Base-by-base conservation (phyloP, 306 rosid species). In the Castanospermum australe region DNA sequence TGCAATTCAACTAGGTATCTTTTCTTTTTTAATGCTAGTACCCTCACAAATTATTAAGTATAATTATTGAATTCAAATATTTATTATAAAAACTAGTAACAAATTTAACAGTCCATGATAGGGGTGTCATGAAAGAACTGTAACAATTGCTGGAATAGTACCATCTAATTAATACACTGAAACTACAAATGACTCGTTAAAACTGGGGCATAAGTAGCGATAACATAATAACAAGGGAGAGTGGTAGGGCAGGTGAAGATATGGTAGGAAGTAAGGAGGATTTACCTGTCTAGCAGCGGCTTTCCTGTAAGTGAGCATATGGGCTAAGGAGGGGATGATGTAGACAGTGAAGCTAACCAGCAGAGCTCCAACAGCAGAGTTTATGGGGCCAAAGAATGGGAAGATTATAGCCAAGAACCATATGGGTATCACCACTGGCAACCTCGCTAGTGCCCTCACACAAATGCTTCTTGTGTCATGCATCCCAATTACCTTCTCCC, bases 401-500 rank as follows among this genome's bases (percentile, higher is more conserved):
- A 95, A 95, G 44, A 95, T 93, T 8, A 95, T 95, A 1, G 99
- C 99, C 73, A 95, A 81, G 52, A 95, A 95, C 99, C 99, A 95
- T 22, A 95, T 91, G 1, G 99, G 99, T 17, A 95, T 84, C 41
- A 95, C 99, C 85, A 95, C 98, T 0, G 99, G 99, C 50, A 95
- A 82, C 79, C 99, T 90, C 44, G 91, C 99, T 12, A 93, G 45
- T 28, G 99, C 99, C 82, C 99, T 87, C 44, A 91, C 0, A 50
- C 94, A 95, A 5, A 95, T 75, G 88, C 99, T 95, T 67, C 20
- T 95, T 24, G 99, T 88, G 80, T 91, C 97, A 63, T 95, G 99
- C 98, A 95, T 95, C 56, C 98, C 99, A 22, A 95, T 93, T 77
- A 91, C 97, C 85, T 95, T 95, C 92, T 95, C 99, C 99, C 99